These are phyloP conservation scores for Aspergillus bertholletiae DNA, from an alignment of 495 filamentous ascomycete species.

Conservation along the genomic window DNA sequence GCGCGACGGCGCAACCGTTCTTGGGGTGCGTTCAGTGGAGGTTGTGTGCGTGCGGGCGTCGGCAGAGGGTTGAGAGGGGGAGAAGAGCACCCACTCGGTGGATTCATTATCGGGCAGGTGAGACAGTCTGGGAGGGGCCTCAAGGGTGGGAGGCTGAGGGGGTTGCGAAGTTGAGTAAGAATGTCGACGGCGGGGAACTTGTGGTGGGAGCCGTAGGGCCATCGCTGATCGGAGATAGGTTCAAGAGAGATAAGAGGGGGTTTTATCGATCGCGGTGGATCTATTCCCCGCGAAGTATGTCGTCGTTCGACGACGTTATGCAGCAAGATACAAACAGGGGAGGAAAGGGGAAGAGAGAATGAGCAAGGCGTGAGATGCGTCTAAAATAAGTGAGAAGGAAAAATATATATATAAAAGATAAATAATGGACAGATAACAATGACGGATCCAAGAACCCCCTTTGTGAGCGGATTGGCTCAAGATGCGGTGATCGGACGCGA, in stretches of 20 bases:
- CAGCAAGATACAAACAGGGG: not conserved
- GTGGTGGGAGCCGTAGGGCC: conserved; percentile 80
- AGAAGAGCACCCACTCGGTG: conserved; percentile 96
- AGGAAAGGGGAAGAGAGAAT: not conserved
- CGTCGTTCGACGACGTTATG: conserved; percentile 14
- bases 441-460: not conserved
- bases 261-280: conserved; percentile 22
- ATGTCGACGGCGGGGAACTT: conserved; percentile 57
- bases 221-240: conserved; percentile 42
- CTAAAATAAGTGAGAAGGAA: not conserved
- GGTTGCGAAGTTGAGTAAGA: conserved; percentile 49
- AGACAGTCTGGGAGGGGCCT: conserved; percentile 30
- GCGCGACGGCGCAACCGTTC: conserved; percentile 69
- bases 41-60: conserved; percentile 65
- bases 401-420: no score
- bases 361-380: not conserved
- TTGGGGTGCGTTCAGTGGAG: conserved; percentile 67
- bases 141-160: conserved; percentile 29
- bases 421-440: not conserved
- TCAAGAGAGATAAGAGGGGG: conserved; percentile 7
- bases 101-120: conserved; percentile 58
- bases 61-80: conserved; percentile 59
- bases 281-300: conserved; percentile 18
- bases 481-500: not conserved
- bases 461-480: not conserved